Evolutionary conservation across 352 stramenopile species (phyloP).

Genomic region (Phytophthora pistaciae): DNA sequence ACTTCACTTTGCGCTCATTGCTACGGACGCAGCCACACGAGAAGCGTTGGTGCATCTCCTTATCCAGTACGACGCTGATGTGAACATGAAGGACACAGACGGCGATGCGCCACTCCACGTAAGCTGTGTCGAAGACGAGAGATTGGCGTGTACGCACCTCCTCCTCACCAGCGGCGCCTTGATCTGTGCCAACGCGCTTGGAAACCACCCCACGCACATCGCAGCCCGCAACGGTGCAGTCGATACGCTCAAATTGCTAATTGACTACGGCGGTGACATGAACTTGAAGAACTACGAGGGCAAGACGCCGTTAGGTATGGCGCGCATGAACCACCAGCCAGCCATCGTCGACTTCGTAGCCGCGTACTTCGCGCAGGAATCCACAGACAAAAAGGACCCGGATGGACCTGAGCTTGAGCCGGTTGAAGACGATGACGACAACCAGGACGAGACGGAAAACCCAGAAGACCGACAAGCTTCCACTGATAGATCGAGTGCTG

Average conservation of each 20-base stretch:
- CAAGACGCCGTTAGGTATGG: constrained; percentile 79
- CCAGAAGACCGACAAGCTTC: constrained; percentile 1
- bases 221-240: constrained; percentile 68
- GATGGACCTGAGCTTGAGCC: constrained; percentile 12
- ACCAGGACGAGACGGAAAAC: constrained; percentile 19
- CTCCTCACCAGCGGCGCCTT: constrained; percentile 67
- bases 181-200: constrained; percentile 65
- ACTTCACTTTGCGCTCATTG: constrained; percentile 70
- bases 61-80: constrained; percentile 73
- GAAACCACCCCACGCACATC: constrained; percentile 81
- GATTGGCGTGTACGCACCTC: constrained; percentile 60
- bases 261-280: constrained; percentile 86
- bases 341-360: constrained; percentile 69
- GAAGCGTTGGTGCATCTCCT: constrained; percentile 60
- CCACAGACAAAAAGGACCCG: constrained; percentile 9
- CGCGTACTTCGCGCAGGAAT: constrained; percentile 69
- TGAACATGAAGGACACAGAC: constrained; percentile 78
- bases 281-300: constrained; percentile 88
- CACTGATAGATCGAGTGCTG: background rate
- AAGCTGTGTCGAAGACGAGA: constrained; percentile 58
- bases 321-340: constrained; percentile 71
- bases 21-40: constrained; percentile 20
- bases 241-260: constrained; percentile 71
- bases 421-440: constrained; percentile 7
- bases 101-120: constrained; percentile 74